Conservation (phyloP, 371 early-diverging fungal species). For the Blastocladiella emersonii region DNA sequence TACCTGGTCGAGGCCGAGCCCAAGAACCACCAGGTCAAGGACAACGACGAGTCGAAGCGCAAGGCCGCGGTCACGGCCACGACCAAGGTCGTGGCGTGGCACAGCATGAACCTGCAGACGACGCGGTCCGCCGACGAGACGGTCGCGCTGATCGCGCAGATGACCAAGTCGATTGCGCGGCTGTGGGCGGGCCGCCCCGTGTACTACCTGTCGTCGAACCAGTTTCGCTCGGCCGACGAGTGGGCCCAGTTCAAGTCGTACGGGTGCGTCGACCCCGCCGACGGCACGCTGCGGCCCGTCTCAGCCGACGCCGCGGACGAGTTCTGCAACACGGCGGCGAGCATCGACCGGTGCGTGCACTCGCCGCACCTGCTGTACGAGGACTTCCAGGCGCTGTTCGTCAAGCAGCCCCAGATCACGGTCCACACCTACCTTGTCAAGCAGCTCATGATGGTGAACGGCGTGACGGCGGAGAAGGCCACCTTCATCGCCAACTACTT, state of each 20-base stretch:
- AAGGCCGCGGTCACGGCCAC: constrained; percentile 49
- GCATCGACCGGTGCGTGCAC: neutral
- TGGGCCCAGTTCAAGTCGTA: neutral
- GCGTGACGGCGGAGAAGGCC: constrained; percentile 73
- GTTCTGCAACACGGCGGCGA: neutral
- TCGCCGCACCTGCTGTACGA: constrained; percentile 38
- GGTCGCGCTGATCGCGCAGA: constrained; percentile 47
- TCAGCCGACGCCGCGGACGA: too few relatives aligned
- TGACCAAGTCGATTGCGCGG: constrained; percentile 35
- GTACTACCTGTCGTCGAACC: neutral
- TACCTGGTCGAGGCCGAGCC: constrained; percentile 74
- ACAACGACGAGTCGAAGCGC: constrained; percentile 8
- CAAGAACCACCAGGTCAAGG: constrained; percentile 34
- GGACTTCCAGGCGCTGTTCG: constrained; percentile 43
- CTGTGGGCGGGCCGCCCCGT: constrained; percentile 13
- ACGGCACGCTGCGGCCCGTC: neutral
- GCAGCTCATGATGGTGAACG: constrained; percentile 67
- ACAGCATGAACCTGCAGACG: constrained; percentile 61
- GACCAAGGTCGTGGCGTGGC: constrained; percentile 46
- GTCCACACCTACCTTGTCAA: constrained; percentile 57
- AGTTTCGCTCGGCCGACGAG: neutral
- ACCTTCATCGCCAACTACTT: constrained; percentile 44
- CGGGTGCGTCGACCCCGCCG: neutral
- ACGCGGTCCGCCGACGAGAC: constrained; percentile 57
- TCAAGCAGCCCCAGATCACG: constrained; percentile 47